Evolutionary conservation across 2,329 filamentous ascomycete genomes (phyloP).

Genomic region (Fusarium buharicum): DNA sequence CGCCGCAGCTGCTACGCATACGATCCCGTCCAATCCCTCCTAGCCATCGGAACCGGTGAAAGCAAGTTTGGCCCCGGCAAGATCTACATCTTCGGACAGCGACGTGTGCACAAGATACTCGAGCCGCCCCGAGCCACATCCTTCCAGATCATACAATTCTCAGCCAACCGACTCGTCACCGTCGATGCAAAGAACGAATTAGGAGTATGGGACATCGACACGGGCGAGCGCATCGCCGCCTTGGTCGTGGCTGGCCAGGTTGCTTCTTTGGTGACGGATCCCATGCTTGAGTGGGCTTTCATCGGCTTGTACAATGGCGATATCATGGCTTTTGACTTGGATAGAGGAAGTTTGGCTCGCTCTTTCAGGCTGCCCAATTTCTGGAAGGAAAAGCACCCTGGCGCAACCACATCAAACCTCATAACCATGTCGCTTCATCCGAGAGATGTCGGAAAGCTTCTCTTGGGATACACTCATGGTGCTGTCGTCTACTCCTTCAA

Average conservation of each 20-base stretch:
- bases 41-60: constrained; percentile 91
- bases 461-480: constrained; percentile 91
- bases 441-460: constrained; percentile 87
- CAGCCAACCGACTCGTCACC: constrained; percentile 83
- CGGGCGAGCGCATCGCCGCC: constrained; percentile 71
- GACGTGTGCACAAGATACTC: constrained; percentile 80
- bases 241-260: constrained; percentile 83
- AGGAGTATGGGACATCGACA: constrained; percentile 81
- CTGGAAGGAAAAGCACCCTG: constrained; percentile 79
- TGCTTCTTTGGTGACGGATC: constrained; percentile 80
- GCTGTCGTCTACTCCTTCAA: constrained; percentile 95
- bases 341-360: constrained; percentile 75
- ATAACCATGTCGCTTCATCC: constrained; percentile 88
- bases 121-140: constrained; percentile 77
- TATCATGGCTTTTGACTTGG: constrained; percentile 91
- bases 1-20: constrained; percentile 78
- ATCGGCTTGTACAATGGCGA: constrained; percentile 86
- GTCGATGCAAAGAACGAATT: constrained; percentile 89
- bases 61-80: constrained; percentile 86
- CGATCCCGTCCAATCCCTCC: constrained; percentile 91
- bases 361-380: constrained; percentile 87
- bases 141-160: constrained; percentile 83
- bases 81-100: constrained; percentile 88
- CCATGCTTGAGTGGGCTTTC: constrained; percentile 92
- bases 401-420: constrained; percentile 68